These are phyloP conservation scores for Rugonectria rugulosa DNA, from an alignment of 2,329 filamentous ascomycete genomes.

Conservation along the genomic window DNA sequence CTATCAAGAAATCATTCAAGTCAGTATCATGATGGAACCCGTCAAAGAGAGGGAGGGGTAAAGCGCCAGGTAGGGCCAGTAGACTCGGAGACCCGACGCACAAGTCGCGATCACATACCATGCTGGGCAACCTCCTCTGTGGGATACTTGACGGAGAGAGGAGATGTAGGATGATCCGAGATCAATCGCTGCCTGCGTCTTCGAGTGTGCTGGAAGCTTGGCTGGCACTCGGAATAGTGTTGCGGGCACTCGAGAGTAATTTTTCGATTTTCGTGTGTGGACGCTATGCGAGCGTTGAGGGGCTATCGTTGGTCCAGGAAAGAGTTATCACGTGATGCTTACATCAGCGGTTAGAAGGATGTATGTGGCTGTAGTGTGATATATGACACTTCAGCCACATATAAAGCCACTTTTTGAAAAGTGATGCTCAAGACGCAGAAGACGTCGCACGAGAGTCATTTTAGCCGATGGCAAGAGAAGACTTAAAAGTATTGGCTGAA, in stretches of 20 bases:
- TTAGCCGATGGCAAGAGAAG: neutral
- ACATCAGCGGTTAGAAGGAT: conserved; percentile 35
- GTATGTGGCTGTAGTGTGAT: conserved; percentile 30
- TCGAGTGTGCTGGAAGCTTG: conserved; percentile 46
- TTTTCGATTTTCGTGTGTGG: conserved; percentile 57
- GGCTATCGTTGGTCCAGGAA: conserved; percentile 41
- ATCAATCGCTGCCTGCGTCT: conserved; percentile 48
- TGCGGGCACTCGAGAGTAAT: conserved; percentile 47
- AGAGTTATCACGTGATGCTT: conserved; percentile 46
- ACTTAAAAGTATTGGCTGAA: too few species aligned
- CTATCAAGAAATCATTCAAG: conserved; percentile 53
- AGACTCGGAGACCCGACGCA: conserved; percentile 2
- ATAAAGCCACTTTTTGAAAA: conserved; percentile 26
- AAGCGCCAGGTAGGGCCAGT: conserved; percentile 27
- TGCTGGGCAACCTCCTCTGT: conserved; percentile 62
- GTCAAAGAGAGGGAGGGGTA: conserved; percentile 42
- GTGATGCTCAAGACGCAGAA: neutral
- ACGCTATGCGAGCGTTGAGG: conserved; percentile 53
- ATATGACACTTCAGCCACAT: conserved; percentile 19
- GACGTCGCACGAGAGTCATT: neutral
- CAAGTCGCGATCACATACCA: conserved; percentile 46
- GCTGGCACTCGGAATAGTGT: conserved; percentile 50
- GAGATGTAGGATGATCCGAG: conserved; percentile 47
- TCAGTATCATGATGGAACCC: conserved; percentile 38
- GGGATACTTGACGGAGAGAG: conserved; percentile 47